phyloP scores from a whole-genome alignment of 2,329 filamentous ascomycete genomes.

The Clarireedia sp. region DNA sequence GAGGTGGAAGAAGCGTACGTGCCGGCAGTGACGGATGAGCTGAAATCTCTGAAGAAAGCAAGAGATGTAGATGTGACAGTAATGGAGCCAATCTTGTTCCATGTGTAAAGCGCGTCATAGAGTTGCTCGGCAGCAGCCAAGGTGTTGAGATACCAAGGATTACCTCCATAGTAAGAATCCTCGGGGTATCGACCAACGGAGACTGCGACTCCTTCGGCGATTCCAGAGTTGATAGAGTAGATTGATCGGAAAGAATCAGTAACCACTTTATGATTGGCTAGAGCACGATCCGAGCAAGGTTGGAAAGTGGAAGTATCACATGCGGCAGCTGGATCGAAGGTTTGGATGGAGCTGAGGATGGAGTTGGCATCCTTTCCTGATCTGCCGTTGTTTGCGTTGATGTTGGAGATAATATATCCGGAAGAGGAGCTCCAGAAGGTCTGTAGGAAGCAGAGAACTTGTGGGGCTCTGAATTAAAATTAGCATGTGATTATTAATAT shows the following conservation, averaged over 20 bases:
- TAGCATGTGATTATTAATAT: neutral
- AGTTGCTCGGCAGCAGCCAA: slow-evolving; percentile 73
- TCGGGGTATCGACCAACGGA: slow-evolving; percentile 62
- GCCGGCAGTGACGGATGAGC: slow-evolving; percentile 48
- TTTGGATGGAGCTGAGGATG: slow-evolving; percentile 57
- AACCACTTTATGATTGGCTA: slow-evolving; percentile 70
- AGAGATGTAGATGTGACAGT: slow-evolving; percentile 57
- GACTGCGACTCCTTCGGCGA: slow-evolving; percentile 49
- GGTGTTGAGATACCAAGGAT: slow-evolving; percentile 75
- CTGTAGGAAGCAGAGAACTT: slow-evolving; percentile 66
- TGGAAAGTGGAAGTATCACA: slow-evolving; percentile 70
- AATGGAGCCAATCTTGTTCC: slow-evolving; percentile 56
- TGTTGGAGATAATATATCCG: slow-evolving; percentile 61
- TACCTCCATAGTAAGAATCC: slow-evolving; percentile 68
- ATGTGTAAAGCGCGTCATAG: slow-evolving; percentile 67
- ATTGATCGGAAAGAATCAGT: slow-evolving; percentile 67
- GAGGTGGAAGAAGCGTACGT: slow-evolving; percentile 54
- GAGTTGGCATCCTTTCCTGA: slow-evolving; percentile 66
- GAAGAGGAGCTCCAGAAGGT: slow-evolving; percentile 57
- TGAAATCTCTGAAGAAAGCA: slow-evolving; percentile 62
- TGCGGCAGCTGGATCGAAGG: slow-evolving; percentile 58
- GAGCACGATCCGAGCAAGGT: slow-evolving; percentile 46
- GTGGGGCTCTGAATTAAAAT: slow-evolving; percentile 42
- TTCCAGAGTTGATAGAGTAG: slow-evolving; percentile 62
- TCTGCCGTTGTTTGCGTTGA: slow-evolving; percentile 52